A percentile compares a stretch with the other conserved stretches of the same genome.
Evolutionary conservation across 2,329 filamentous ascomycete genomes (phyloP).

Genomic region (Ophiobolus disseminans): DNA sequence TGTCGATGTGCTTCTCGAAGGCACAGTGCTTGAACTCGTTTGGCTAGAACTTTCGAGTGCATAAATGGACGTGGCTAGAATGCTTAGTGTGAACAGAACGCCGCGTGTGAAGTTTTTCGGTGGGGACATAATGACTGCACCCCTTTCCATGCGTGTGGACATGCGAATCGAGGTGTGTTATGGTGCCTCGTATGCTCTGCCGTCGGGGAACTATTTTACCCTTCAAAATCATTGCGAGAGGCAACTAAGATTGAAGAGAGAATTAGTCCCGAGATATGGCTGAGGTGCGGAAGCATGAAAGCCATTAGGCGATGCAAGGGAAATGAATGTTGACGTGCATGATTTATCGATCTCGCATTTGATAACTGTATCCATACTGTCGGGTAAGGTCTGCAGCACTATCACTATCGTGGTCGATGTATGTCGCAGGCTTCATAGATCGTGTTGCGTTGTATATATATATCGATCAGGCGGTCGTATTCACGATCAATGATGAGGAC

Average conservation of each 20-base stretch:
- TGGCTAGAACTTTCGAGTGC: background rate
- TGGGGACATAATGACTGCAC: too few relatives aligned
- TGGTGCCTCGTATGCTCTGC: background rate
- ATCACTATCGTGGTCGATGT: too few relatives aligned
- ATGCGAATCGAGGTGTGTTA: background rate
- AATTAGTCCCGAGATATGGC: background rate
- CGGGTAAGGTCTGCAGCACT: too few relatives aligned
- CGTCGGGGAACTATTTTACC: background rate
- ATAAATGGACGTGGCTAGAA: background rate
- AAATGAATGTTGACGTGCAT: background rate
- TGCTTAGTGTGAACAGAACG: too few relatives aligned
- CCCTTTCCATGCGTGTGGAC: too few relatives aligned
- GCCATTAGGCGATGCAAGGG: background rate
- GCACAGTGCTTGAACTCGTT: background rate
- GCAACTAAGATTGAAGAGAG: background rate
- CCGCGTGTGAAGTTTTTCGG: too few relatives aligned
- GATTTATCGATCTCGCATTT: background rate
- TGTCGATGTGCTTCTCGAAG: background rate
- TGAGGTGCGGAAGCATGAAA: background rate
- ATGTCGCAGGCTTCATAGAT: too few relatives aligned
- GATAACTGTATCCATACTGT: background rate
- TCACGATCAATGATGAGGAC: too few relatives aligned
- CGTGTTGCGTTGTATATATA: too few relatives aligned
- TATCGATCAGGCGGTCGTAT: too few relatives aligned
- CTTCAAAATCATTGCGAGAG: background rate